A percentile compares a stretch with the other conserved stretches of the same genome.
Evolutionary conservation across 2,329 filamentous ascomycete genomes (phyloP).

Genomic region (Curvularia eragrostidis): DNA sequence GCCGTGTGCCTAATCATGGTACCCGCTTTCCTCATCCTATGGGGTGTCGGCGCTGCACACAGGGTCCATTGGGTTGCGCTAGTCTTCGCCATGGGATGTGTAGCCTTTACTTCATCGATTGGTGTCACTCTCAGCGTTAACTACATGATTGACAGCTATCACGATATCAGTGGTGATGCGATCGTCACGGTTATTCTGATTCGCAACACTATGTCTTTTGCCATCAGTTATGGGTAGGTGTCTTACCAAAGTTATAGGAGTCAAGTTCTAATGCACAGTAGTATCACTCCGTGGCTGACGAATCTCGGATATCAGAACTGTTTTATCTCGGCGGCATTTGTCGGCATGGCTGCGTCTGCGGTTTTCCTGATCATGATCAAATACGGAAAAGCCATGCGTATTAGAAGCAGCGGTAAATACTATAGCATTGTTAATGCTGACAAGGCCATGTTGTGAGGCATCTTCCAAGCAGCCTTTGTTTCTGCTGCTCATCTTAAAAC

Average conservation of each 20-base stretch:
- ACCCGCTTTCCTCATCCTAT: conserved; percentile 56
- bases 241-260: background rate
- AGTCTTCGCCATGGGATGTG: conserved; percentile 55
- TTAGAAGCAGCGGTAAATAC: conserved; percentile 37
- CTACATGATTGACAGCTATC: conserved; percentile 59
- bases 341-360: conserved; percentile 51
- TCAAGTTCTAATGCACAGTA: conserved; percentile 6
- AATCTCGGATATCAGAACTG: conserved; percentile 54
- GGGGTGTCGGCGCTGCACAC: conserved; percentile 60
- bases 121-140: conserved; percentile 54
- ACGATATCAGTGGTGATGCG: conserved; percentile 57
- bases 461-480: background rate
- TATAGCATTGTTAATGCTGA: conserved; percentile 41
- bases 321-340: conserved; percentile 54
- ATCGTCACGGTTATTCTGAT: conserved; percentile 60
- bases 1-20: conserved; percentile 51
- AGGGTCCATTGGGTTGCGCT: conserved; percentile 59
- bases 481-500: background rate
- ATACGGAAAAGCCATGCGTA: conserved; percentile 55
- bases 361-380: conserved; percentile 56
- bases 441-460: background rate
- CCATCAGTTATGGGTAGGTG: conserved; percentile 56
- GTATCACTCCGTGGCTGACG: conserved; percentile 54
- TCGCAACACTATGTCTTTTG: conserved; percentile 60
- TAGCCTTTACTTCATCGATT: conserved; percentile 38